Base-by-base conservation (phyloP, 208 protist genomes). In the Willaertia magna region DNA sequence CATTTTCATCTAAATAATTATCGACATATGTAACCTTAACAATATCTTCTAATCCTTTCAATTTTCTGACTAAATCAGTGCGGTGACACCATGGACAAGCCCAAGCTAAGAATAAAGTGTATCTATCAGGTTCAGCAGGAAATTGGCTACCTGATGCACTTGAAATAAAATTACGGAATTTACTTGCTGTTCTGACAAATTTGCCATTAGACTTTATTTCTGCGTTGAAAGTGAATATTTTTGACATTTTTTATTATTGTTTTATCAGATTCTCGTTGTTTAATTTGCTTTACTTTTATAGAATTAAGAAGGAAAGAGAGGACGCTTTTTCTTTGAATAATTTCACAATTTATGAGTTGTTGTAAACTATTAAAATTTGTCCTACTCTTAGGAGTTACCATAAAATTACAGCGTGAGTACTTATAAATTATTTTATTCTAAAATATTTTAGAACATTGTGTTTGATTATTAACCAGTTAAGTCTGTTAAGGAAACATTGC, bases 31-130 rank as follows among this genome's bases (percentile, higher is more conserved):
- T 88, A 20, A 94, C 79, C 75, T 86, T 74, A 86, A 94, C 91
- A 12, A 90, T 89, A 49, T 92, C 46, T 79, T 94, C 87, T 20
- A 95, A 82, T 1, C 93, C 93, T 85, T 94, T 94, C 0, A 93
- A 51, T 2, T 75, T 82, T 42, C 90, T 67, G 44, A 92, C 89
- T 34, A 91, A 90, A 22, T 91, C n/a, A 46, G 89, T 92, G 78
- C 93, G 87, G 61, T 87, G 86, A 16, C 92, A 92, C 93, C 94
- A 96, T 49, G 95, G 95, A 88, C 95, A 97, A 9, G 92, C 93
- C 76, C 91, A 90, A n/a, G 88, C 89, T 16, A 95, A 88, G 92
- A 96, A 96, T 1, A 97, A 89, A 74, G 96, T 93, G 83, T 96
- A 97, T 42, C 94, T 89, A 14, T 88, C 91, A 2, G 88, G 74